Conservation (phyloP, 495 filamentous ascomycete genomes). For the Penicillium psychrofluorescens region DNA sequence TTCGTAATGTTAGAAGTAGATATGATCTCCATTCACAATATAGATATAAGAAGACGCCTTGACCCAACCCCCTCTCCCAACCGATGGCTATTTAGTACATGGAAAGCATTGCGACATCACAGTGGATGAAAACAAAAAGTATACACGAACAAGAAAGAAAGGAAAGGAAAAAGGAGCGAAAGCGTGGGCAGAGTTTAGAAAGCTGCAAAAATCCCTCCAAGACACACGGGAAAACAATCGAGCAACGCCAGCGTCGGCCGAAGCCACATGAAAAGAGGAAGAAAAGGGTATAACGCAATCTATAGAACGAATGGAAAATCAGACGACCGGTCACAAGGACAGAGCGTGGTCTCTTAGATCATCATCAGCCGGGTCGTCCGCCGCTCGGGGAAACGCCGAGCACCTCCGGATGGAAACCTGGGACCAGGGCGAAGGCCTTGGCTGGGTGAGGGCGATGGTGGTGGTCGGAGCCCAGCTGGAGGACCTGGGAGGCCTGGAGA, state of each 20-base stretch:
- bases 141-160: slow-evolving; percentile 9
- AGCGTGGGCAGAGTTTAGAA: too few species aligned
- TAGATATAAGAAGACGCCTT: background rate
- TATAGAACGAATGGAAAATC: slow-evolving; percentile 12
- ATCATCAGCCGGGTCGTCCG: slow-evolving; percentile 82
- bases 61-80: slow-evolving; percentile 8
- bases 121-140: slow-evolving; percentile 1
- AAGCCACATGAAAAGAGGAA: slow-evolving; percentile 8
- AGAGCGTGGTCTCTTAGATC: slow-evolving; percentile 46
- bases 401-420: slow-evolving; percentile 19
- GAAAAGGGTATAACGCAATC: slow-evolving; percentile 18
- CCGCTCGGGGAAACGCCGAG: slow-evolving; percentile 57
- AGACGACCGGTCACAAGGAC: background rate
- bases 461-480: slow-evolving; percentile 7
- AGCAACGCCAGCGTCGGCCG: slow-evolving; percentile 9
- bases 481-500: background rate
- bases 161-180: background rate
- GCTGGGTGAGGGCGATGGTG: slow-evolving; percentile 23
- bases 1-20: background rate
- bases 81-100: slow-evolving; percentile 8
- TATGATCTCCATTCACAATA: slow-evolving; percentile 3
- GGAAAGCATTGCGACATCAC: slow-evolving; percentile 12
- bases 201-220: background rate
- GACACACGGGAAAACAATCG: slow-evolving; percentile 4
- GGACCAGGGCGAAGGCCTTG: slow-evolving; percentile 25